Conservation (phyloP, 805 yeast genomes). For the Candida khao-thaluensis region DNA sequence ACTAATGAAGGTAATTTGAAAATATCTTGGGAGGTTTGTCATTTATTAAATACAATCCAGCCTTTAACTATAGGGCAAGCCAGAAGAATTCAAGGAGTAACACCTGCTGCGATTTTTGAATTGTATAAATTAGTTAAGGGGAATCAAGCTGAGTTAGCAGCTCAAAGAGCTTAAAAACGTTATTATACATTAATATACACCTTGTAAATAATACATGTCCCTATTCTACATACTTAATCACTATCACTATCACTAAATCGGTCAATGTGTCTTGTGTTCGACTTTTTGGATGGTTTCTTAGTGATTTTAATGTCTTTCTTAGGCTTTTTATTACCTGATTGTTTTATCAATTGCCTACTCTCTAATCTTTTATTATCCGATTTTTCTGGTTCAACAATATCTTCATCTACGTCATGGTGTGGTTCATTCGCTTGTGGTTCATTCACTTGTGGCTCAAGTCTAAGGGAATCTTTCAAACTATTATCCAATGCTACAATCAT, state of each 20-base stretch:
- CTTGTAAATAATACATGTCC: too few species aligned
- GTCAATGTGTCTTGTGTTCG: slow-evolving; percentile 3
- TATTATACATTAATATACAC: slow-evolving; percentile 12
- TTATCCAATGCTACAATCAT: slow-evolving; percentile 31
- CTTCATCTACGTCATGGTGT: background rate
- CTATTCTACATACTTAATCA: too few species aligned
- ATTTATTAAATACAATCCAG: slow-evolving; percentile 65
- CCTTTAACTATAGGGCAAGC: slow-evolving; percentile 96
- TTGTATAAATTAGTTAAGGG: slow-evolving; percentile 55
- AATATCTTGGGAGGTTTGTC: slow-evolving; percentile 74
- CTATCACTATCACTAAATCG: slow-evolving; percentile 11
- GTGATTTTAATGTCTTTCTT: too few species aligned
- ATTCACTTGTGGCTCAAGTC: too few species aligned
- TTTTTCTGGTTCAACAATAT: background rate
- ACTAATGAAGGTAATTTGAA: slow-evolving; percentile 45
- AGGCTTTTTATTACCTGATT: too few species aligned
- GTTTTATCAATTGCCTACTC: background rate
- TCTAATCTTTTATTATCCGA: background rate
- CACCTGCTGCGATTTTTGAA: slow-evolving; percentile 89
- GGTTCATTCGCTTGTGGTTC: too few species aligned
- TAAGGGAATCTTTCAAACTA: slow-evolving; percentile 19
- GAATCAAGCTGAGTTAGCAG: slow-evolving; percentile 23
- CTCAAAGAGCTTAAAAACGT: slow-evolving; percentile 14
- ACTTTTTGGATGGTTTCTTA: background rate
- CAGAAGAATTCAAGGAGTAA: slow-evolving; percentile 88